Base-by-base conservation (phyloP, 1,139 yeast species). In the Protomyces inundatus region DNA sequence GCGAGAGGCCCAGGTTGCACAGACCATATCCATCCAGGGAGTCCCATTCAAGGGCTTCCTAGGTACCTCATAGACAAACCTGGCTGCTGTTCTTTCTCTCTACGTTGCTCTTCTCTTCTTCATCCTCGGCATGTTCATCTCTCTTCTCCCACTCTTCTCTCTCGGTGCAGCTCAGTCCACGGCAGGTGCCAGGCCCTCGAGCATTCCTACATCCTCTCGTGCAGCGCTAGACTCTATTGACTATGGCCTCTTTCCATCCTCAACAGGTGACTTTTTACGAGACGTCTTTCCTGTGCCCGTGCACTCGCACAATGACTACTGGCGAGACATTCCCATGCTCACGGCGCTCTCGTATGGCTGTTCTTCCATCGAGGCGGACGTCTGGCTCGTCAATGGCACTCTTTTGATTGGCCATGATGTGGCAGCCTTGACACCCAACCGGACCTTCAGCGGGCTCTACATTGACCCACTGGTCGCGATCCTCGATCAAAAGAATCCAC, bases 291-390 rank as follows among this genome's bases (percentile, higher is more conserved):
- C 48, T 10, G 48, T 42, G 12, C 30, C 48, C 1, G 48, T 42
- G 32, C 34, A 33, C 45, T 37, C 39, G 34, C 93, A 87, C 71
- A 87, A 87, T 71, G 93, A 87, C 71, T 87, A 87, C 73, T 85
- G 89, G 90, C 76, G 91, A 68, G 68, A 72, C 1, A 72, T 76
- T 4, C 93, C 93, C 0, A 76, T 87, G 7, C 77, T 82, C 65
- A 86, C 84, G 66, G 91, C 90, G 0, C 73, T 86, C 45, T 75
- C 79, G 12, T 73, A 76, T 36, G 93, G 91, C 0, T 80, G 82
- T 34, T 78, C 78, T 58, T 83, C 89, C 59, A 80, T 86, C 6
- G 93, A 87, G 73, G 87, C 88, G 33, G 95, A 87, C 72, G 82
- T 86, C 52, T 87, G 90, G 90, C 74, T 76, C 54, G 78, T 66